Conservation (phyloP, 257 asterid genomes). For the Rauvolfia tetraphylla region DNA sequence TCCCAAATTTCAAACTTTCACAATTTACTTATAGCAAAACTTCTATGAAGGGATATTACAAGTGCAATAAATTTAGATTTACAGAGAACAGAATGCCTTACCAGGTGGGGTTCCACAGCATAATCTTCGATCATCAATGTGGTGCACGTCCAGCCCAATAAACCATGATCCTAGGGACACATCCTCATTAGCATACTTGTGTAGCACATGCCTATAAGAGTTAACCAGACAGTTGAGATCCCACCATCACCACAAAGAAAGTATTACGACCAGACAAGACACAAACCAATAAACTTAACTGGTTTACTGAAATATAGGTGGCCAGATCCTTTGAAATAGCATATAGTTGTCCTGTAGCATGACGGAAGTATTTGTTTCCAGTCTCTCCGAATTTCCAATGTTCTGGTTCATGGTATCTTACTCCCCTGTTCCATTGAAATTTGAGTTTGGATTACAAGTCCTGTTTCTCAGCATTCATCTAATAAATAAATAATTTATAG, state of each 20-base stretch:
- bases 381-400: constrained; percentile 88
- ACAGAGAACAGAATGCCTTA: constrained; percentile 22
- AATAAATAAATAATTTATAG: not conserved
- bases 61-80: not conserved
- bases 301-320: constrained; percentile 62
- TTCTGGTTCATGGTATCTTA: constrained; percentile 90
- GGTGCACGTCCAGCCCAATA: constrained; percentile 82
- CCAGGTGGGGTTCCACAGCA: constrained; percentile 96
- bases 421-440: constrained; percentile 56
- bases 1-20: not conserved
- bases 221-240: constrained; percentile 8
- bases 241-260: not conserved
- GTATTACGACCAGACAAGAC: not conserved
- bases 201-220: constrained; percentile 67
- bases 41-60: not conserved
- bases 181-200: constrained; percentile 94
- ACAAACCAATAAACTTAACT: constrained; percentile 55
- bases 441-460: constrained; percentile 2
- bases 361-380: constrained; percentile 93
- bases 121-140: constrained; percentile 77
- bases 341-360: constrained; percentile 88
- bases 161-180: constrained; percentile 94
- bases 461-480: not conserved
- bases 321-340: constrained; percentile 90
- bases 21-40: not conserved